Conservation (phyloP, 2,329 filamentous ascomycete genomes). For the Colletotrichum tabaci region DNA sequence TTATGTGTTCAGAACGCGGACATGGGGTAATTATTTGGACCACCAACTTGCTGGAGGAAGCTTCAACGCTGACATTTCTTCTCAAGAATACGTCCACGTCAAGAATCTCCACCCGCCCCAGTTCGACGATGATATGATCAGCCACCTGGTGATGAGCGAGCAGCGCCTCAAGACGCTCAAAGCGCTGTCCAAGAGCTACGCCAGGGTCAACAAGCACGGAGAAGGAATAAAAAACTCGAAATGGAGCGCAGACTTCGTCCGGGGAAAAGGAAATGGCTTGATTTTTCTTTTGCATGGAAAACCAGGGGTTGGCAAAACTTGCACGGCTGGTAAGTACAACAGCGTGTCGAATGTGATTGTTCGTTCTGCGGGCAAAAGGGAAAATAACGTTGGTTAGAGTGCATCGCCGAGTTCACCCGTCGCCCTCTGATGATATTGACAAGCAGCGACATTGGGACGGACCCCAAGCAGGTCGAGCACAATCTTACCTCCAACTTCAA, state of each 20-base stretch:
- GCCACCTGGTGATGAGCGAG: slow-evolving; percentile 47
- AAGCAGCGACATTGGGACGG: slow-evolving; percentile 46
- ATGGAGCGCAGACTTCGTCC: slow-evolving; percentile 38
- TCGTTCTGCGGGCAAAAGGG: not conserved
- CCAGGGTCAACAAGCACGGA: slow-evolving; percentile 43
- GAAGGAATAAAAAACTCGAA: slow-evolving; percentile 25
- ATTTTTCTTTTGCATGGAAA: slow-evolving; percentile 33
- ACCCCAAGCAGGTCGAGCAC: slow-evolving; percentile 36
- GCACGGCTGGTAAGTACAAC: slow-evolving; percentile 30
- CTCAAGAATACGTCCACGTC: slow-evolving; percentile 13
- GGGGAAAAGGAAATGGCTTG: slow-evolving; percentile 31
- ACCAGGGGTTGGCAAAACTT: slow-evolving; percentile 39
- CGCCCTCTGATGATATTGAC: slow-evolving; percentile 51
- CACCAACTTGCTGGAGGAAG: slow-evolving; percentile 46
- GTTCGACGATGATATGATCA: slow-evolving; percentile 47
- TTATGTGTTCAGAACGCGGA: slow-evolving; percentile 43
- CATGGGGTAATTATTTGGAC: slow-evolving; percentile 37
- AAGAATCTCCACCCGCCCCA: slow-evolving; percentile 23
- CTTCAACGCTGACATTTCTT: slow-evolving; percentile 31
- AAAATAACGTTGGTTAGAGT: slow-evolving; percentile 46
- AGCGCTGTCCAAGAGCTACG: slow-evolving; percentile 49
- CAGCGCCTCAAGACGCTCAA: slow-evolving; percentile 47
- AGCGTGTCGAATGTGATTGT: too few species aligned
- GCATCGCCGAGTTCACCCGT: slow-evolving; percentile 51
- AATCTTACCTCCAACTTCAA: slow-evolving; percentile 42